These are phyloP conservation scores for Apiospora aurea DNA, from an alignment of 2,329 filamentous ascomycete genomes.

Conservation along the genomic window DNA sequence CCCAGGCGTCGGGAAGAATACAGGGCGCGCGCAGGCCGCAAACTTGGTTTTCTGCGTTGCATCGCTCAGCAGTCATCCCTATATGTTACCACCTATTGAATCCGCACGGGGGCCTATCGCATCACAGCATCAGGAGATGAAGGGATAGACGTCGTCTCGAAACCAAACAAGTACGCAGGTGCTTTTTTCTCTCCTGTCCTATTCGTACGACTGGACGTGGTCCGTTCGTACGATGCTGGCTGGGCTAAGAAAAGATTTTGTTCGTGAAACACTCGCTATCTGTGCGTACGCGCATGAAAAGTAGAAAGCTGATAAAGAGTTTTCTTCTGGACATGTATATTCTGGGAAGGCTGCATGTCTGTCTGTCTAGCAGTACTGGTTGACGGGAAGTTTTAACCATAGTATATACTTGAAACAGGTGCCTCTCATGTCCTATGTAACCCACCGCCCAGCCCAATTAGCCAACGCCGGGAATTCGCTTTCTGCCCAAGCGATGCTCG, in stretches of 20 bases:
- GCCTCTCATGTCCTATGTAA: neutral
- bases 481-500: neutral
- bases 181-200: neutral
- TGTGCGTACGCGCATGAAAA: neutral
- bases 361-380: neutral
- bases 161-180: slow-evolving; percentile 19
- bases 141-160: too few species aligned
- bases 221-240: neutral
- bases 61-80: neutral
- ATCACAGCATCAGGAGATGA: neutral
- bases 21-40: neutral
- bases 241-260: neutral
- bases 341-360: neutral
- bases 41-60: neutral
- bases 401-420: neutral
- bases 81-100: slow-evolving; percentile 16
- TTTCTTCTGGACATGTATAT: neutral
- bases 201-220: neutral
- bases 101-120: neutral
- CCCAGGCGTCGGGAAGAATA: neutral
- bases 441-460: neutral
- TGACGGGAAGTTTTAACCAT: neutral
- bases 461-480: neutral
- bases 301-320: neutral
- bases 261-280: neutral